These are phyloP conservation scores for Ophiosphaerella narmari DNA, from an alignment of 2,329 filamentous ascomycete genomes.

Conservation along the genomic window DNA sequence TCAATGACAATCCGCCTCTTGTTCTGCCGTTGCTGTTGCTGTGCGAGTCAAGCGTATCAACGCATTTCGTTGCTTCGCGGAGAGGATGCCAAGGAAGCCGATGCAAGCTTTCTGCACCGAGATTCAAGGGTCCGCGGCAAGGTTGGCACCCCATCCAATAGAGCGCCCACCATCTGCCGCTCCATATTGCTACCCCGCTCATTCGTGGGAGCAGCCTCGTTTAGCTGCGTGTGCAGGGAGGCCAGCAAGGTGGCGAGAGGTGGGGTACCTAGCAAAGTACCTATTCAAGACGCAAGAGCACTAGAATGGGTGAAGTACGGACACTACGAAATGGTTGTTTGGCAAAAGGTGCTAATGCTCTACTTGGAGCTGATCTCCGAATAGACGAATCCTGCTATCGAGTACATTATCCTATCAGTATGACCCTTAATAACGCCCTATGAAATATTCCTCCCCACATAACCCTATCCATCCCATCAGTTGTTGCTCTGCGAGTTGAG, in stretches of 20 bases:
- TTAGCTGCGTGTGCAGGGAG: background rate
- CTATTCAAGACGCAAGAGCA: too few relatives aligned
- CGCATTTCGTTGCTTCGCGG: background rate
- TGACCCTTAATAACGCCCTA: background rate
- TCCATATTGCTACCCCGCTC: slow-evolving; percentile 21
- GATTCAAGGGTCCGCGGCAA: slow-evolving; percentile 10
- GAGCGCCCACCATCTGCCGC: slow-evolving; percentile 9
- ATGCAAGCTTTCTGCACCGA: slow-evolving; percentile 15
- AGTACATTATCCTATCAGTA: background rate
- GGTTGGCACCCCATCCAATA: slow-evolving; percentile 17
- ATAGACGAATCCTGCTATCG: too few relatives aligned
- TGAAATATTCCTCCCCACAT: background rate
- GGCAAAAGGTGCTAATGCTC: too few relatives aligned
- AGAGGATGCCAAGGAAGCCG: slow-evolving; percentile 23
- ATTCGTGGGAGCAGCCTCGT: slow-evolving; percentile 5
- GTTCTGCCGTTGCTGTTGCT: background rate
- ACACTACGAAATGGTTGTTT: too few relatives aligned
- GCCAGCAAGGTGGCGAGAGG: background rate
- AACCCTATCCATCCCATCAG: slow-evolving; percentile 52
- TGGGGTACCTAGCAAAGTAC: too few relatives aligned
- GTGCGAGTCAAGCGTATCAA: background rate
- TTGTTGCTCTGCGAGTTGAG: slow-evolving; percentile 96
- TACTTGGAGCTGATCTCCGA: too few relatives aligned
- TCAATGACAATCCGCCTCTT: too few relatives aligned
- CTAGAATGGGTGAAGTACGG: too few relatives aligned